Evolutionary conservation across 2,329 filamentous ascomycete species (phyloP).

Genomic region (Aaosphaeria pasadenensis): DNA sequence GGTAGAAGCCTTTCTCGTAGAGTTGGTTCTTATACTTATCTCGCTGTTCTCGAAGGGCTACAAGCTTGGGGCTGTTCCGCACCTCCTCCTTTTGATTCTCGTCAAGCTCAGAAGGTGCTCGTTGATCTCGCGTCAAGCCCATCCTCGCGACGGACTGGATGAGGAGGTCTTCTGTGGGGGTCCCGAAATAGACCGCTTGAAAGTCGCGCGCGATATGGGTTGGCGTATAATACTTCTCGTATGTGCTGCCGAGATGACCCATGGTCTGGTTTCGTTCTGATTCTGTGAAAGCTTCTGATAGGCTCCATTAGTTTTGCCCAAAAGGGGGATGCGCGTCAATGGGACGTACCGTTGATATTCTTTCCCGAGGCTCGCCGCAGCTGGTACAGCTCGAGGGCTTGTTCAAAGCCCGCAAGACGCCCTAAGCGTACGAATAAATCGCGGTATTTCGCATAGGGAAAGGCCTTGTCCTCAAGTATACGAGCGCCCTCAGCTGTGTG

Average conservation of each 20-base stretch:
- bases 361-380: slow-evolving; percentile 1
- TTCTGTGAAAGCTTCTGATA: slow-evolving; percentile 2
- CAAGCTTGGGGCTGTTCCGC: slow-evolving; percentile 9
- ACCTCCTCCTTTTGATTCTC: slow-evolving; percentile 9
- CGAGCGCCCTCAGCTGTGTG: slow-evolving; percentile 1
- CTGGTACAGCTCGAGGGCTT: slow-evolving; percentile 4
- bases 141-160: slow-evolving; percentile 15
- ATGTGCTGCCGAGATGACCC: slow-evolving; percentile 9
- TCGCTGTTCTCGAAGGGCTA: slow-evolving; percentile 7
- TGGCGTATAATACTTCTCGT: slow-evolving; percentile 14
- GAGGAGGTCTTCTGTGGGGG: slow-evolving; percentile 10
- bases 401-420: slow-evolving; percentile 5
- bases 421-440: slow-evolving; percentile 4
- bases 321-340: no score
- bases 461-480: slow-evolving; percentile 1
- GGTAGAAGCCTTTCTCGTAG: slow-evolving; percentile 10
- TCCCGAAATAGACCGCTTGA: slow-evolving; percentile 15
- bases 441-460: slow-evolving; percentile 4
- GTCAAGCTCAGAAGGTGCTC: slow-evolving; percentile 11
- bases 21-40: slow-evolving; percentile 9
- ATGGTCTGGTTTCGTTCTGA: slow-evolving; percentile 12
- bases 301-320: slow-evolving; percentile 1
- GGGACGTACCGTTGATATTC: slow-evolving; percentile 4
- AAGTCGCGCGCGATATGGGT: slow-evolving; percentile 13
- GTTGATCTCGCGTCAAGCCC: slow-evolving; percentile 9